Evolutionary conservation across 1,284 basidiomycete genomes (phyloP), one percentile per base, ranked within the genome.

Genomic region (Trichosporon faecale): DNA sequence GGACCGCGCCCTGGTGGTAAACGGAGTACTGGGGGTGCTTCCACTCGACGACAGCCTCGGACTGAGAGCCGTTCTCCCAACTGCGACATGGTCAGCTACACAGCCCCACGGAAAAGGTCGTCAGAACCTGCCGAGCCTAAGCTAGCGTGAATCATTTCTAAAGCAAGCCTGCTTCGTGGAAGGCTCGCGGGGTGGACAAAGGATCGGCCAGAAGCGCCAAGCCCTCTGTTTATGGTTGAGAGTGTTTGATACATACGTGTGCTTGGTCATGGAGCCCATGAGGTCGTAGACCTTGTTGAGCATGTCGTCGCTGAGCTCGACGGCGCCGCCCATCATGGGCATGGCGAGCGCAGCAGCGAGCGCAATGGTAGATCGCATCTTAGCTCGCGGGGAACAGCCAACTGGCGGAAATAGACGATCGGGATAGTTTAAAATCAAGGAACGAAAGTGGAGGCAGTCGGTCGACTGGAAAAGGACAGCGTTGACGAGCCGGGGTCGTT

Each of bases 11-110:
- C 44, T 46, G 37, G 73, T 66, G 40, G 74, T 81, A 88, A 52
- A 91, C 89, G 44, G 89, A 89, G 76, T 88, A 88, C 16, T 83
- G 75, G 0, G 90, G 88, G 35, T 89, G 87, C 75, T 89, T 86
- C 72, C 88, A 85, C 79, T 93, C 91, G 65, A 91, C 84, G 66
- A 92, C 86, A 0, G 92, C 88, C 81, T 93, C 85, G 3, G 89
- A 85, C 61, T 88, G 86, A 0, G 91, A 91, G n/a, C 92, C 92
- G 61, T 92, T 86, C 78, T 94, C 92, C 92, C 92, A 94, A 76
- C 91, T 92, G 75, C n/a, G 57, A 18, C 18, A 1, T 11, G n/a
- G 57, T 61, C 57, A 61, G 57, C 63, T n/a, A 44, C 40, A n/a
- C 40, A 44, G 40, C 40, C 40, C 40, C 40, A n/a, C 40, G 12